phyloP scores from a whole-genome alignment of 179 eudicot species.

The Vitellaria paradoxa region DNA sequence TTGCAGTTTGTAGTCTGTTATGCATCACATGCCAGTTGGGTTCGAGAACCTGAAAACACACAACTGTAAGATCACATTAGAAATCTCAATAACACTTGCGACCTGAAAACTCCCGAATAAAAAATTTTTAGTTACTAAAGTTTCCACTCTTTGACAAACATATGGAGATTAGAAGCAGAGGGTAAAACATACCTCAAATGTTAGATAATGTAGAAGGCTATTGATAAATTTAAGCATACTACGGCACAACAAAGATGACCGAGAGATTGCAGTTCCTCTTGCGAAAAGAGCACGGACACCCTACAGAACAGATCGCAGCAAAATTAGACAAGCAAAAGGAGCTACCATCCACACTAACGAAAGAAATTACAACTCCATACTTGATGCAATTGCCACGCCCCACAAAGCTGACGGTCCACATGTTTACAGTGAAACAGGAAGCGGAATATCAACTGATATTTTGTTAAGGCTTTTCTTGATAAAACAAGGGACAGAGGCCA shows the following conservation, averaged over 20 bases:
- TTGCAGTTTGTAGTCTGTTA: constrained; percentile 78
- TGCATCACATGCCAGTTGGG: constrained; percentile 98
- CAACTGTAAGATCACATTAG: neutral
- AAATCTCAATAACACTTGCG: neutral
- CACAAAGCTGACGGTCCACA: constrained; percentile 95
- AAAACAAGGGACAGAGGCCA: constrained; percentile 98
- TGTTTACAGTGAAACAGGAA: constrained; percentile 94
- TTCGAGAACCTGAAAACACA: constrained; percentile 76
- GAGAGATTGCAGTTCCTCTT: constrained; percentile 75
- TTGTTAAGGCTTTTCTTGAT: constrained; percentile 89
- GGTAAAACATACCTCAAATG: constrained; percentile 65
- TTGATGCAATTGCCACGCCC: constrained; percentile 98
- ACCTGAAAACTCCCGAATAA: neutral
- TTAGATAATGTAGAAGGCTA: constrained; percentile 82
- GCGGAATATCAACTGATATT: constrained; percentile 93
- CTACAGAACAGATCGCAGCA: constrained; percentile 38
- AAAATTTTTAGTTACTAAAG: neutral
- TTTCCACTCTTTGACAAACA: neutral
- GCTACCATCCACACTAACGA: constrained; percentile 7
- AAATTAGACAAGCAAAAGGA: neutral
- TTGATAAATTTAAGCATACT: constrained; percentile 93
- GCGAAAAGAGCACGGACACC: constrained; percentile 76
- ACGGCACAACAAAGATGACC: constrained; percentile 85
- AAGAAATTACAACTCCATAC: constrained; percentile 39
- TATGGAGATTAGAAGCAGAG: neutral